Percentiles rank a stretch among this genome's conserved stretches.
These are phyloP conservation scores for Margaritispora aquatica DNA, from an alignment of 495 filamentous ascomycete species.

Conservation along the genomic window DNA sequence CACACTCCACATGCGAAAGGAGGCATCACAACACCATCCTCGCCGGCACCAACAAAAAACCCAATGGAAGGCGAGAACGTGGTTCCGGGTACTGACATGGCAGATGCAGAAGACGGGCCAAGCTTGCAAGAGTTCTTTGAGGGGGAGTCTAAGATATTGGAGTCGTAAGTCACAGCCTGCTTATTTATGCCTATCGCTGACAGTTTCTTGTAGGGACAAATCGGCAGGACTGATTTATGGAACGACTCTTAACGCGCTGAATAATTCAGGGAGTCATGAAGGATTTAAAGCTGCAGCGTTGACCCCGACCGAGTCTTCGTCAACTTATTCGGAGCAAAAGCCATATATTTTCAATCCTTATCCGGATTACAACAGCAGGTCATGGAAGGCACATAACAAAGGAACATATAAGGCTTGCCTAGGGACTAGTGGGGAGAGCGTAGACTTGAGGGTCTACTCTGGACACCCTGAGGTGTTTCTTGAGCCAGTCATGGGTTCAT, in stretches of 20 bases:
- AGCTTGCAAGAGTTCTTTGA: constrained; percentile 29
- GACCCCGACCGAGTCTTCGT: constrained; percentile 19
- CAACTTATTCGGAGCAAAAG: constrained; percentile 22
- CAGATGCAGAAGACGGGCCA: background rate
- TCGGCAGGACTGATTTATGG: constrained; percentile 40
- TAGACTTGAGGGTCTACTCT: constrained; percentile 33
- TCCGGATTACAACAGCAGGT: constrained; percentile 35
- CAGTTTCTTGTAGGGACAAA: too few species aligned
- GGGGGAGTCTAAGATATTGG: constrained; percentile 32
- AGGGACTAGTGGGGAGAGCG: constrained; percentile 12
- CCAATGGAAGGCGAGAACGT: background rate
- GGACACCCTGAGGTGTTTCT: constrained; percentile 69
- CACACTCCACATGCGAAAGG: background rate
- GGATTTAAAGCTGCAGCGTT: constrained; percentile 23
- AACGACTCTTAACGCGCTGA: constrained; percentile 36
- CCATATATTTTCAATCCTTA: constrained; percentile 41
- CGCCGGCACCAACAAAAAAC: background rate
- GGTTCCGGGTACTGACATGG: background rate
- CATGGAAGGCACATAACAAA: constrained; percentile 12
- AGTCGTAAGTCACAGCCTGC: constrained; percentile 26
- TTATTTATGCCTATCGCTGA: background rate
- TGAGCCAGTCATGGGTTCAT: constrained; percentile 71
- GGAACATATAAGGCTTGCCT: constrained; percentile 20
- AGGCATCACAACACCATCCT: background rate
- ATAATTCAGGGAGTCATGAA: constrained; percentile 6